Conservation (phyloP, 352 stramenopile species). For the Globisporangium cylindrosporum region DNA sequence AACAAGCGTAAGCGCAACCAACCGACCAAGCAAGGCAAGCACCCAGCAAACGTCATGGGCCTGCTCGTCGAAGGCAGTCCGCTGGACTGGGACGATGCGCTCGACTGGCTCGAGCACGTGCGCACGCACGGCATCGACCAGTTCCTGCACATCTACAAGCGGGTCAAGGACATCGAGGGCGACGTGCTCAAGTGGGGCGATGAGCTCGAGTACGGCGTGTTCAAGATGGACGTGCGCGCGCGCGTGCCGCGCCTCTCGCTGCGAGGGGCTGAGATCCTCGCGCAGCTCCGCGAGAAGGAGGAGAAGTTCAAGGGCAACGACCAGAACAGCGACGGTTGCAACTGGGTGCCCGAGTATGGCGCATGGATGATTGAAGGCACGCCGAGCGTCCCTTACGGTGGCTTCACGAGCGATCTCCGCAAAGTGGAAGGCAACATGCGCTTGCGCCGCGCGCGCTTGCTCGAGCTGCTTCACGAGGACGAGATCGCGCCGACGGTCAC, state of each 20-base stretch:
- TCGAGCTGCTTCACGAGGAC: constrained; percentile 91
- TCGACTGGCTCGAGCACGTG: constrained; percentile 95
- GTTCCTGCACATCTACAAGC: constrained; percentile 97
- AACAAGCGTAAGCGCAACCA: not conserved
- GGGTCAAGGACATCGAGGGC: constrained; percentile 93
- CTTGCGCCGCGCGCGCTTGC: constrained; percentile 91
- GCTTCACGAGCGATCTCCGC: constrained; percentile 93
- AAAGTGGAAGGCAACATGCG: constrained; percentile 99
- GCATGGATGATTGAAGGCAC: constrained; percentile 99
- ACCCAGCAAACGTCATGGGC: constrained; percentile 41
- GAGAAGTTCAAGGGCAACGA: constrained; percentile 31
- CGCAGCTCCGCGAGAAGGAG: constrained; percentile 91
- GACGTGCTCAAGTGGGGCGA: constrained; percentile 97
- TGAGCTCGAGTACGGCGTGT: constrained; percentile 99
- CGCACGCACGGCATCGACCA: constrained; percentile 94
- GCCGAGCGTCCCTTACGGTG: constrained; percentile 91
- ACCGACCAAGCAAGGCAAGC: no score
- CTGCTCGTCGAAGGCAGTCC: constrained; percentile 92
- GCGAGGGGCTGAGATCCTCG: constrained; percentile 93
- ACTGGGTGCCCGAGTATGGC: constrained; percentile 99
- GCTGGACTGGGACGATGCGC: constrained; percentile 94
- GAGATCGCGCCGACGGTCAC: constrained; percentile 97
- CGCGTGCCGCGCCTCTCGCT: constrained; percentile 91
- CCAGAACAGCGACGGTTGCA: constrained; percentile 88
- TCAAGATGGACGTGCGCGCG: constrained; percentile 88